A percentile compares a stretch with the other conserved stretches of the same genome.
Conservation (phyloP, 176 grass and related monocot genomes). For the Musa beccarii region DNA sequence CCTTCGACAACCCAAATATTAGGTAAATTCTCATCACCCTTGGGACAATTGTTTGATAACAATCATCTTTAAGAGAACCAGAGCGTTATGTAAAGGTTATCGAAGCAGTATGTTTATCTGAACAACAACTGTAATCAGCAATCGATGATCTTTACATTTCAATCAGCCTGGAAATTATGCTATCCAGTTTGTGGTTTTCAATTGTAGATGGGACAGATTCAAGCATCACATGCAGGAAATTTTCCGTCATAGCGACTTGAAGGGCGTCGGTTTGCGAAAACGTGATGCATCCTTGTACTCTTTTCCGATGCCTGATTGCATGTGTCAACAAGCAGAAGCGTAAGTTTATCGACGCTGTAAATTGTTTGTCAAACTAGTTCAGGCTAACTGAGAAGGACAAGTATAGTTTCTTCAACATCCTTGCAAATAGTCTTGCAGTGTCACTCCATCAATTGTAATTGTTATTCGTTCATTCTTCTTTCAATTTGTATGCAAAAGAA, state of each 20-base stretch:
- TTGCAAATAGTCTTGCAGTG: no score
- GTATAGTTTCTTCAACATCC: no score
- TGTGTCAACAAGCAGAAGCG: constrained; percentile 48
- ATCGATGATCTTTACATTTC: not conserved
- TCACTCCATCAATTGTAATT: no score
- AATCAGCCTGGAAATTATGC: not conserved
- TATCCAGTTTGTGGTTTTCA: not conserved
- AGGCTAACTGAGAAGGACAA: not conserved
- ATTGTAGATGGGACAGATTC: constrained; percentile 75
- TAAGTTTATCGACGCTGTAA: not conserved
- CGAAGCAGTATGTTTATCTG: not conserved
- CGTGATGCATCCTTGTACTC: constrained; percentile 48
- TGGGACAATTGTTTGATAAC: not conserved
- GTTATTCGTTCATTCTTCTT: no score
- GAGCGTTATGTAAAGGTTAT: not conserved
- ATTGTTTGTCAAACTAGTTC: not conserved
- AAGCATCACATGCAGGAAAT: constrained; percentile 67
- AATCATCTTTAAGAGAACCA: not conserved
- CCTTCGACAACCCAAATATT: constrained; percentile 56
- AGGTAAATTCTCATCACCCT: constrained; percentile 29
- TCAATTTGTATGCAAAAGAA: no score
- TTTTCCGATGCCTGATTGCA: constrained; percentile 84
- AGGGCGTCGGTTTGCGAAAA: constrained; percentile 57
- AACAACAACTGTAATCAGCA: not conserved
- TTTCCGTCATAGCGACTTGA: constrained; percentile 52